Evolutionary conservation across 2,329 filamentous ascomycete genomes (phyloP).

Genomic region (Phialemonium atrogriseum): DNA sequence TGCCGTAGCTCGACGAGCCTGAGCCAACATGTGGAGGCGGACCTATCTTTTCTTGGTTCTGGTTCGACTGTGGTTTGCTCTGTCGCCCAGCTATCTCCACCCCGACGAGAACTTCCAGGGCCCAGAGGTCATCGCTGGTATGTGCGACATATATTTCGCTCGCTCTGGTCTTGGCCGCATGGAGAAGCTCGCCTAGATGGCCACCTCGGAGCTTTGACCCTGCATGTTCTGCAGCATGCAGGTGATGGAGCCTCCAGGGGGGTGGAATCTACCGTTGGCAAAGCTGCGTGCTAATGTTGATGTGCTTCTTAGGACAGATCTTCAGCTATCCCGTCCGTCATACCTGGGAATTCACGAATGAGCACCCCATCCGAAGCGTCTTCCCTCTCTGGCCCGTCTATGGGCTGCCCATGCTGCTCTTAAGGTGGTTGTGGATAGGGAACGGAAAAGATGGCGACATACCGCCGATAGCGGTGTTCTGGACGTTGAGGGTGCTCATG

Average conservation of each 20-base stretch:
- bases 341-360: constrained; percentile 94
- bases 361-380: constrained; percentile 83
- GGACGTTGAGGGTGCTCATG: constrained; percentile 82
- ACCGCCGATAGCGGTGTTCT: constrained; percentile 81
- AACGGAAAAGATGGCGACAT: constrained; percentile 69
- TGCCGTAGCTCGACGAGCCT: constrained; percentile 9
- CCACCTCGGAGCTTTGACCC: neutral
- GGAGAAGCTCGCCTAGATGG: constrained; percentile 1
- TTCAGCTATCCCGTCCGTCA: constrained; percentile 83
- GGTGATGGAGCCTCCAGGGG: neutral
- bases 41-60: constrained; percentile 77
- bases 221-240: neutral
- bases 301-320: constrained; percentile 60
- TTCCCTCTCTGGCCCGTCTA: constrained; percentile 96
- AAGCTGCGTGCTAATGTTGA: constrained; percentile 9
- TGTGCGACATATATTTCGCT: constrained; percentile 19
- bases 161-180: neutral
- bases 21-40: constrained; percentile 73
- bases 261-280: neutral
- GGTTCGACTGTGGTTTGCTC: constrained; percentile 85
- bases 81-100: constrained; percentile 93
- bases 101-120: constrained; percentile 99
- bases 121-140: constrained; percentile 94
- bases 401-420: constrained; percentile 82
- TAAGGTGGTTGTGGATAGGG: constrained; percentile 89